These are phyloP conservation scores for Solanum verrucosum DNA, from an alignment of 257 asterid genomes.

Conservation along the genomic window DNA sequence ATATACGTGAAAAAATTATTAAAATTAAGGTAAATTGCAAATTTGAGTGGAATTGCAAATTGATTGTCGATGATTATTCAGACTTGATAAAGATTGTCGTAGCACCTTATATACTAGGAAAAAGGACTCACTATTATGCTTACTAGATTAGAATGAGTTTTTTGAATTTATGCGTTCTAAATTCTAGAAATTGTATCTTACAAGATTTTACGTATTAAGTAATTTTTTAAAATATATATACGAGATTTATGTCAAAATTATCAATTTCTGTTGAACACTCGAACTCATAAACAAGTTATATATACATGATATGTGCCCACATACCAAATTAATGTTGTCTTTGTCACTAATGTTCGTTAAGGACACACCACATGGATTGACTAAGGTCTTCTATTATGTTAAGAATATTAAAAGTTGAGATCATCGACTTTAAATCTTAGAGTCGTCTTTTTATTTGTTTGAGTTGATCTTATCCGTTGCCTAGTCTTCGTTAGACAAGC, in stretches of 20 bases:
- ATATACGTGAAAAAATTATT: background rate
- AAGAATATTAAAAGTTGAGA: background rate
- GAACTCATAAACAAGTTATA: background rate
- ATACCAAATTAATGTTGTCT: background rate
- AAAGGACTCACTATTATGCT: background rate
- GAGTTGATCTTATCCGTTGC: background rate
- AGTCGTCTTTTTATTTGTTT: background rate
- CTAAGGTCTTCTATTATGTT: background rate
- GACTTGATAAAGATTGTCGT: background rate
- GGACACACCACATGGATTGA: background rate
- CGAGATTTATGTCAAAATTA: fast-evolving
- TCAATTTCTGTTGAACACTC: background rate
- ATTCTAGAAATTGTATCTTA: background rate
- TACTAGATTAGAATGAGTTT: too few species aligned
- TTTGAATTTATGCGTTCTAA: background rate
- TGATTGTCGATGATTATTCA: background rate
- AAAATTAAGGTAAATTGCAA: background rate
- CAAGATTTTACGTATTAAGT: background rate
- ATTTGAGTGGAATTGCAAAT: background rate
- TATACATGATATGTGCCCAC: background rate
- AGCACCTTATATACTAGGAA: background rate
- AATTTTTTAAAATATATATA: background rate
- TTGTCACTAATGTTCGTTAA: background rate
- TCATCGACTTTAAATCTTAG: background rate
- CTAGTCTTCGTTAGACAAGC: background rate